Conservation (phyloP, 345 rosid genomes). For the Stellera chamaejasme region DNA sequence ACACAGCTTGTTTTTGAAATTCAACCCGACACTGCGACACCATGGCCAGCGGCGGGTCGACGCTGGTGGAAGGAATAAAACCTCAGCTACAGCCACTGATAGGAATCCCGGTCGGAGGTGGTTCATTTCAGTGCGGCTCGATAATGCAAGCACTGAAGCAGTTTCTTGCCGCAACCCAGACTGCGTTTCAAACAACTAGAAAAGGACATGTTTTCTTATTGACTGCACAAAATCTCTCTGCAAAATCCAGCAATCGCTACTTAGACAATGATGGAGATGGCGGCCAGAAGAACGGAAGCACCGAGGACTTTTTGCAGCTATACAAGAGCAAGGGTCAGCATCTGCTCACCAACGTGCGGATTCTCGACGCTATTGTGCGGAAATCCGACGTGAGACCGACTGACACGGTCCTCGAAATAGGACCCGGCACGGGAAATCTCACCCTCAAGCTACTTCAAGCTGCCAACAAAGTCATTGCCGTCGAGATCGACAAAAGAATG, state of each 20-base stretch:
- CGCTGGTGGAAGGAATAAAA: no score
- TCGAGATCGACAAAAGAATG: slow-evolving; percentile 79
- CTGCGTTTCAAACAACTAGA: no score
- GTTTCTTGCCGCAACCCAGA: no score
- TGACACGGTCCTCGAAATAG: slow-evolving; percentile 78
- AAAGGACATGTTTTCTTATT: slow-evolving; percentile 7
- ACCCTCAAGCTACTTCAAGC: slow-evolving; percentile 69
- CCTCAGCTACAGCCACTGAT: no score
- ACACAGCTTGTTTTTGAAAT: no score
- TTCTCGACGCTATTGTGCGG: slow-evolving; percentile 65
- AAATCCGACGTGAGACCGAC: slow-evolving; percentile 37
- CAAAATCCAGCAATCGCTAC: slow-evolving; percentile 16
- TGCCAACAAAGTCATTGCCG: slow-evolving; percentile 49
- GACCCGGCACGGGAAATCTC: slow-evolving; percentile 92
- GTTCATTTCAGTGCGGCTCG: no score
- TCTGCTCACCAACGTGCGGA: slow-evolving; percentile 68
- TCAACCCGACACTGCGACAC: no score
- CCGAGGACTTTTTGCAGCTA: slow-evolving; percentile 29
- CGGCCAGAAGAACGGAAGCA: background rate
- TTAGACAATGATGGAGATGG: slow-evolving; percentile 4
- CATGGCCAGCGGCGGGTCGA: no score
- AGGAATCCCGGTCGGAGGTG: no score
- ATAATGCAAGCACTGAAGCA: no score
- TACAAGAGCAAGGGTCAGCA: slow-evolving; percentile 90
- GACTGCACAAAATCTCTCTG: slow-evolving; percentile 16